Evolutionary conservation across 208 protist species (phyloP), one percentile per base, ranked within the genome.

Genomic region (Crithidia expoeki): DNA sequence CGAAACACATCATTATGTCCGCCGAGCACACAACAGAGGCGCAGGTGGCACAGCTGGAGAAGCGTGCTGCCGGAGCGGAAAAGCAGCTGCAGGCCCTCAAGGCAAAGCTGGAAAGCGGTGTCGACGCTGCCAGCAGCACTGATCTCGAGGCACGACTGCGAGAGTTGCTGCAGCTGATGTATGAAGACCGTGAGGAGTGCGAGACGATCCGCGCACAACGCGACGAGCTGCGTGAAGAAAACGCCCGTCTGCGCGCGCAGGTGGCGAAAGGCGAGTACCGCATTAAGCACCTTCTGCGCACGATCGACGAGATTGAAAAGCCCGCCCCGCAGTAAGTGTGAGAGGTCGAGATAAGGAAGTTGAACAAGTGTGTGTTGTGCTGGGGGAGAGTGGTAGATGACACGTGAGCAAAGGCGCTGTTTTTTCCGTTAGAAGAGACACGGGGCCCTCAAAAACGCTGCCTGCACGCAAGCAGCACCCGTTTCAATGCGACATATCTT

Each of bases 281-380:
- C 55, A 74, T 86, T n/a, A 82, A 92, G 76, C 91, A 96, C 73
- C 83, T 96, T n/a, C 68, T 96, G 27, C 76, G 83, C 51, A 96
- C 84, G 19, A 91, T 96, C 53, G 72, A 86, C 28, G 86, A 93
- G 57, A 76, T 94, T 11, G 89, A 92, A 61, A 46, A 61, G 33
- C n/a, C 49, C 0, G 40, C 58, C 11, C 21, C 56, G 12, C 46
- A 74, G 44, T 32, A 61, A 44, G 1, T 5, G 25, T n/a, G 38
- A 55, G 16, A 33, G 28, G 21, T 44, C 23, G 47, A 16, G 30
- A 38, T 10, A 23, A 19, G 59, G 10, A 46, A 25, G 42, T 19
- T 38, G 30, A 32, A 27, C 34, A n/a, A 17, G 21, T 49, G 36
- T 68, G 51, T 28, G 12, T 40, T 12, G 12, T 40, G 9, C 9